These are phyloP conservation scores for Fusarium circinatum DNA, from an alignment of 2,329 filamentous ascomycete species.

Conservation along the genomic window DNA sequence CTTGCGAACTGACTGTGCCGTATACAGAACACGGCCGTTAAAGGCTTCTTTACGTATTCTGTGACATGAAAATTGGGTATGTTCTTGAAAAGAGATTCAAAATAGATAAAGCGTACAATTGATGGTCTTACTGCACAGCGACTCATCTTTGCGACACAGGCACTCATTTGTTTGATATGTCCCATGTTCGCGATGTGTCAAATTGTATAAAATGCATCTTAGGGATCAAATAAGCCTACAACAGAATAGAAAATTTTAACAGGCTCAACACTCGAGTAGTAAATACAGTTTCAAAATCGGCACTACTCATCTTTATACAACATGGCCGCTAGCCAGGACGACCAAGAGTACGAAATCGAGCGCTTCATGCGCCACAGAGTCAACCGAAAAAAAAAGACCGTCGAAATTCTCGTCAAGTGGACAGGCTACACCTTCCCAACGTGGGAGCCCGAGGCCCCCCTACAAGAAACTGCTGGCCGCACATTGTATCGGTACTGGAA, in stretches of 20 bases:
- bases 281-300: not conserved
- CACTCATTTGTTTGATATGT: fast-evolving
- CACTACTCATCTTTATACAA: not conserved
- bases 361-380: not conserved
- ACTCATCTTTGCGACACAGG: too few species aligned
- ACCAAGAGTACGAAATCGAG: not conserved
- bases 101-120: not conserved
- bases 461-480: not conserved
- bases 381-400: not conserved
- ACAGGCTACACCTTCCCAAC: fast-evolving
- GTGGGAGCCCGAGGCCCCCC: not conserved
- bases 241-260: fast-evolving
- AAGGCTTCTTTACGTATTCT: fast-evolving
- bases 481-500: not conserved
- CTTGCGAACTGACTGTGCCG: too few species aligned
- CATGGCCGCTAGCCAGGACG: not conserved
- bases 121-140: not conserved
- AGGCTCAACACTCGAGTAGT: fast-evolving
- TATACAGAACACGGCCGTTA: not conserved
- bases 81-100: not conserved
- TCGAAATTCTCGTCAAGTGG: not conserved
- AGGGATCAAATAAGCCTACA: not conserved
- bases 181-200: not conserved
- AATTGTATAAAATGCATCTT: not conserved
- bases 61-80: fast-evolving